A percentile compares a stretch with the other conserved stretches of the same genome.
These are phyloP conservation scores for Alternaria sp. DNA, from an alignment of 2,329 filamentous ascomycete species.

Conservation along the genomic window DNA sequence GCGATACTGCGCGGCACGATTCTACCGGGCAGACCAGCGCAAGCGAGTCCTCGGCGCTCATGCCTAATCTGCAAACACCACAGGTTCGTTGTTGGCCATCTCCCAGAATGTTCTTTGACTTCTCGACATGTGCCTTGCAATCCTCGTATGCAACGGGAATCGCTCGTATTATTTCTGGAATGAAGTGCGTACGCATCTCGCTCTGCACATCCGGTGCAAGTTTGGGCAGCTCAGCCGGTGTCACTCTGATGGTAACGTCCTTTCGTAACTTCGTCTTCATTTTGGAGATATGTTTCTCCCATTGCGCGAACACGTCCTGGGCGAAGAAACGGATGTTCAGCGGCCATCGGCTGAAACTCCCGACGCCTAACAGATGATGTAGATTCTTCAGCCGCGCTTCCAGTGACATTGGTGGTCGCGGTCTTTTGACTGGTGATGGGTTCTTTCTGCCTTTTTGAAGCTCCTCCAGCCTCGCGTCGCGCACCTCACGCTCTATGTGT, in stretches of 20 bases:
- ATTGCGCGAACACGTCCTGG: conserved; percentile 70
- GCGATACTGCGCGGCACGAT: conserved; percentile 57
- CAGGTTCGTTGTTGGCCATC: conserved; percentile 45
- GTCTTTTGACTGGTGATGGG: conserved; percentile 47
- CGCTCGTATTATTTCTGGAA: conserved; percentile 42
- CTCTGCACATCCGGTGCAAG: conserved; percentile 24
- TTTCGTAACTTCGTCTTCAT: conserved; percentile 31
- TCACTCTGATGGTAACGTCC: conserved; percentile 37
- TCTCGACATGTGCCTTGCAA: conserved; percentile 59
- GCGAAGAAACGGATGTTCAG: conserved; percentile 80
- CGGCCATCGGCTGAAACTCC: conserved; percentile 84
- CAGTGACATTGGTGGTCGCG: conserved; percentile 64
- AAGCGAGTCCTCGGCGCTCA: conserved; percentile 50
- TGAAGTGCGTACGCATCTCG: conserved; percentile 29
- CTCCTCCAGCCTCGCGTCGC: conserved; percentile 43
- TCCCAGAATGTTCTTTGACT: conserved; percentile 48
- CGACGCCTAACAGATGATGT: conserved; percentile 77
- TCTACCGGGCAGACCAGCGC: conserved; percentile 60
- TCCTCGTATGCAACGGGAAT: conserved; percentile 62
- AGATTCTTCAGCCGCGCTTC: conserved; percentile 77
- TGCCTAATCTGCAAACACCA: conserved; percentile 54
- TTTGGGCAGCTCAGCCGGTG: conserved; percentile 34
- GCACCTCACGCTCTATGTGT: conserved; percentile 67
- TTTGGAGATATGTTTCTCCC: conserved; percentile 62
- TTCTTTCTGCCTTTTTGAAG: conserved; percentile 37